These are phyloP conservation scores for Zea luxurians DNA, from an alignment of 176 grass and related monocot genomes.

Conservation along the genomic window DNA sequence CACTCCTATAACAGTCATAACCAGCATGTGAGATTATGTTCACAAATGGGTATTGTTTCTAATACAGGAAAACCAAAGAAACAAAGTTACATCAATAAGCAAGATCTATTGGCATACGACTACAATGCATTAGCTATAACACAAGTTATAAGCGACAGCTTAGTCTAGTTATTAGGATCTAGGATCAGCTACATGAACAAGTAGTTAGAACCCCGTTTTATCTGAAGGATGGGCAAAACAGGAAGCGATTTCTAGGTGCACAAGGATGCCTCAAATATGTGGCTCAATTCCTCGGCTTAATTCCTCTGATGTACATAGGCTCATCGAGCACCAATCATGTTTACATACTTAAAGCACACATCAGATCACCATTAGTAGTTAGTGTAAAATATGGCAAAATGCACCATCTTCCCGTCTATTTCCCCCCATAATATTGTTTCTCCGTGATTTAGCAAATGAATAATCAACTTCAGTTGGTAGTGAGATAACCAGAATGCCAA, in stretches of 20 bases:
- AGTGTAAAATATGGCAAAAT: background rate
- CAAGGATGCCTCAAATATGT: too few relatives aligned
- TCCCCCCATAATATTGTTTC: background rate
- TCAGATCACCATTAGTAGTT: background rate
- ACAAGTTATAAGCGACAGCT: too few relatives aligned
- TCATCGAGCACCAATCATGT: background rate
- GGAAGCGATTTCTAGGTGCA: background rate
- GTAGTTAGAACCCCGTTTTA: background rate
- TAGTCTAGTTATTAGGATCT: background rate
- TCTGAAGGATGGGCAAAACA: too few relatives aligned
- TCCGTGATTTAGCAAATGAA: background rate
- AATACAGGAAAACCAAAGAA: background rate
- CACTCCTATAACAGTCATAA: slow-evolving; percentile 55
- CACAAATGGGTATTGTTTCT: background rate
- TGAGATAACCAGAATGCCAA: background rate
- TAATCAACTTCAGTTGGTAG: background rate
- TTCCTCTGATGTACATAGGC: too few relatives aligned
- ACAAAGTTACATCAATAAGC: too few relatives aligned
- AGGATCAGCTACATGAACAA: background rate
- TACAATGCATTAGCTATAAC: too few relatives aligned
- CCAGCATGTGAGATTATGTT: background rate
- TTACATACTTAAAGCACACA: background rate
- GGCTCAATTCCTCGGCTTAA: too few relatives aligned
- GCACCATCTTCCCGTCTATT: background rate
- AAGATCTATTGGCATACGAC: too few relatives aligned